A percentile compares a stretch with the other conserved stretches of the same genome.
Evolutionary conservation across 1,284 basidiomycete species (phyloP).

Genomic region (Athelia psychrophila): DNA sequence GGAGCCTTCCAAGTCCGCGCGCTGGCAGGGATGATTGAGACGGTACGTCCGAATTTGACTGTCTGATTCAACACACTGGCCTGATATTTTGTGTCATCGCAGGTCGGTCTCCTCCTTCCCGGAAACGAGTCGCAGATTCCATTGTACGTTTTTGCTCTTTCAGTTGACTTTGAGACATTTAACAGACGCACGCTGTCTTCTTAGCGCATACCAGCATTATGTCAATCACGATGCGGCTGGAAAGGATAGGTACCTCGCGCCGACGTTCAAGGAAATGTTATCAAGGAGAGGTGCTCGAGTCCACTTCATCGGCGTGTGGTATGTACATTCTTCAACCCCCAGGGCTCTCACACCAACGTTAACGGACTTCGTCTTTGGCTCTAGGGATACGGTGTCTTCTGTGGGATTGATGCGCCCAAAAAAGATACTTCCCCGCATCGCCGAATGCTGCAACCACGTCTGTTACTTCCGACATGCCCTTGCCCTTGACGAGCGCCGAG

Average conservation of each 20-base stretch:
- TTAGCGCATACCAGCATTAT: background rate
- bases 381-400: conserved; percentile 31
- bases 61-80: background rate
- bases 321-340: conserved; percentile 4
- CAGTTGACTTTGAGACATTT: conserved; percentile 5
- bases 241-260: conserved; percentile 13
- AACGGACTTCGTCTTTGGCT: no score
- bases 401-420: conserved; percentile 26
- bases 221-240: no score
- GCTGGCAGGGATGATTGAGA: conserved; percentile 33
- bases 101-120: conserved; percentile 33
- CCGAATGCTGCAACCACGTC: conserved; percentile 22
- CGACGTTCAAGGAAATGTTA: conserved; percentile 21
- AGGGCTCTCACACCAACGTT: background rate
- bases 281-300: conserved; percentile 21
- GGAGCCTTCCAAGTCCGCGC: conserved; percentile 37
- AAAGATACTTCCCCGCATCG: conserved; percentile 23
- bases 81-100: background rate
- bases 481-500: conserved; percentile 37
- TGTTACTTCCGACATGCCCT: conserved; percentile 29
- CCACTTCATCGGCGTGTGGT: conserved; percentile 38
- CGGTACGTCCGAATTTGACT: conserved; percentile 14
- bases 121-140: conserved; percentile 36
- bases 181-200: no score
- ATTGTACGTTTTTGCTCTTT: conserved; percentile 19